These are phyloP conservation scores for Clonostachys solani DNA, from an alignment of 2,329 filamentous ascomycete species.

Conservation along the genomic window DNA sequence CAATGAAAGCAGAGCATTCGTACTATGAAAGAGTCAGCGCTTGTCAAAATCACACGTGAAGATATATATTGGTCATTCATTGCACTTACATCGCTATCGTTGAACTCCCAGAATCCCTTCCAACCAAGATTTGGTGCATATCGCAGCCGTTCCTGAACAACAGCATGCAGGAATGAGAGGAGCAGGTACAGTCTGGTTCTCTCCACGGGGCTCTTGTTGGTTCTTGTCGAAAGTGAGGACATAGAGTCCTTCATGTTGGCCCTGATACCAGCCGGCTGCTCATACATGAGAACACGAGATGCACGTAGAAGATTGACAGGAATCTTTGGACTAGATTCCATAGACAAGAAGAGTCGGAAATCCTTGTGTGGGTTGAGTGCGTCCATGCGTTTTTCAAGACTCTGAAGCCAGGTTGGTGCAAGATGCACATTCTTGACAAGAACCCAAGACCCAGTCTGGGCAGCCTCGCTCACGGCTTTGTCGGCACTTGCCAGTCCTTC, in stretches of 20 bases:
- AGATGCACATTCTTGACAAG: slow-evolving; percentile 98
- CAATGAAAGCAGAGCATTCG: slow-evolving; percentile 93
- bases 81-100: slow-evolving; percentile 91
- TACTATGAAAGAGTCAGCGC: slow-evolving; percentile 52
- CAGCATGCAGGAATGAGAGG: slow-evolving; percentile 90
- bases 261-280: slow-evolving; percentile 92
- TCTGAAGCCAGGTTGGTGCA: slow-evolving; percentile 93
- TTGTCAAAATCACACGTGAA: not conserved
- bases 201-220: slow-evolving; percentile 81
- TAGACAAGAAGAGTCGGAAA: slow-evolving; percentile 94
- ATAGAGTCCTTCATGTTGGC: slow-evolving; percentile 99
- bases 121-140: slow-evolving; percentile 93
- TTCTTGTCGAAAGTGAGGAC: slow-evolving; percentile 71
- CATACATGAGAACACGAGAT: slow-evolving; percentile 93
- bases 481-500: slow-evolving; percentile 90
- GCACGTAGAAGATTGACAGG: slow-evolving; percentile 92
- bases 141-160: slow-evolving; percentile 88
- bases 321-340: slow-evolving; percentile 96
- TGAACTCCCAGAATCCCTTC: slow-evolving; percentile 99
- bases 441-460: slow-evolving; percentile 91
- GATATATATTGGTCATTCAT: not conserved
- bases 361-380: slow-evolving; percentile 89
- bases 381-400: slow-evolving; percentile 93
- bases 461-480: slow-evolving; percentile 90
- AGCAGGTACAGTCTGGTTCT: slow-evolving; percentile 85